Evolutionary conservation across 2,329 filamentous ascomycete species (phyloP).

Genomic region (Aspergillus terreus): DNA sequence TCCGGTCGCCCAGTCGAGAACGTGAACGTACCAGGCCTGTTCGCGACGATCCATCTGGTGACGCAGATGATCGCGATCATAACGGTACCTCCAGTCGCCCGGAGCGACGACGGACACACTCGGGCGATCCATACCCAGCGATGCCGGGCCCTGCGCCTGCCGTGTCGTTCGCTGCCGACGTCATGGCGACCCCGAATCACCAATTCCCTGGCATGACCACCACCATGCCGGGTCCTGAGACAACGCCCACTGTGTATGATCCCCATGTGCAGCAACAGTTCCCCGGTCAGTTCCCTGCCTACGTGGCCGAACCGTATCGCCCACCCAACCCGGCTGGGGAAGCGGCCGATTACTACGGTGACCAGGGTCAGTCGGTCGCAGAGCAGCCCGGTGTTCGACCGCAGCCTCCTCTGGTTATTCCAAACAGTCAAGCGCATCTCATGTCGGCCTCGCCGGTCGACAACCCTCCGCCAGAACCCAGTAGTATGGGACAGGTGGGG

Average conservation of each 20-base stretch:
- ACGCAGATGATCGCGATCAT: slow-evolving; percentile 13
- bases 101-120: slow-evolving; percentile 28
- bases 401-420: slow-evolving; percentile 50
- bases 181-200: slow-evolving; percentile 34
- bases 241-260: slow-evolving; percentile 32
- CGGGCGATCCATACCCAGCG: slow-evolving; percentile 25
- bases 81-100: slow-evolving; percentile 11
- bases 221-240: slow-evolving; percentile 19
- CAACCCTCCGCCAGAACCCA: slow-evolving; percentile 58
- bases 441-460: slow-evolving; percentile 49
- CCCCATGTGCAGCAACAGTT: slow-evolving; percentile 56
- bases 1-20: slow-evolving; percentile 26
- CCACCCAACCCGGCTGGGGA: slow-evolving; percentile 49
- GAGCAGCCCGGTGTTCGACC: slow-evolving; percentile 59
- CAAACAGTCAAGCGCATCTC: slow-evolving; percentile 55
- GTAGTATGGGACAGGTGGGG: slow-evolving; percentile 41
- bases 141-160: slow-evolving; percentile 20
- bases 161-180: slow-evolving; percentile 13
- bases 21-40: slow-evolving; percentile 19
- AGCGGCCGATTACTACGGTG: slow-evolving; percentile 61
- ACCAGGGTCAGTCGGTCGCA: slow-evolving; percentile 58
- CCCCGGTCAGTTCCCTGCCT: slow-evolving; percentile 53
- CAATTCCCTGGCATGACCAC: slow-evolving; percentile 10
- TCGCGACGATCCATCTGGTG: slow-evolving; percentile 20
- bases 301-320: slow-evolving; percentile 44